These are phyloP conservation scores for Fragaria iinumae DNA, from an alignment of 306 rosid genomes.

Conservation along the genomic window DNA sequence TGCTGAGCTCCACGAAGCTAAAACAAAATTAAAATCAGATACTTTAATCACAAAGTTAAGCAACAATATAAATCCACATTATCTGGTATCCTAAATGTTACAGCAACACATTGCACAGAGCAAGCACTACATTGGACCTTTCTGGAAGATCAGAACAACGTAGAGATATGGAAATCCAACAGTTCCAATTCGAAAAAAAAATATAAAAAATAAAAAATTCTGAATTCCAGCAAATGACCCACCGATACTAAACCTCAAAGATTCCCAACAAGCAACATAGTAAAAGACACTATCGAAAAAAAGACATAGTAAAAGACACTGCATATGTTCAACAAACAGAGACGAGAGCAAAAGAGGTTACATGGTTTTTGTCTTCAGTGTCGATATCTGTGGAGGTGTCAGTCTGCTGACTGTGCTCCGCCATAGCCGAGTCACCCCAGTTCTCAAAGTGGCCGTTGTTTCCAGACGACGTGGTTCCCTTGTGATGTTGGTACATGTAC, in stretches of 20 bases:
- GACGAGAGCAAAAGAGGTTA: constrained; percentile 17
- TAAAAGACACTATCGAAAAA: neutral
- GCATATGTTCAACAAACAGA: neutral
- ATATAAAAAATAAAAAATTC: neutral
- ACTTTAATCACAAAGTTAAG: neutral
- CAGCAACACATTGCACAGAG: neutral
- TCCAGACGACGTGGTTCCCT: constrained; percentile 45
- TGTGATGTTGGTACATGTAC: constrained; percentile 38
- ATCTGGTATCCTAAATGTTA: neutral
- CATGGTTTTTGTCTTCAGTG: constrained; percentile 55
- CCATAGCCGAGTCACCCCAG: constrained; percentile 75
- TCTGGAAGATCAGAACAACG: neutral
- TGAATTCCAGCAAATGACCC: constrained; percentile 10
- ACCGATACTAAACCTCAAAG: neutral
- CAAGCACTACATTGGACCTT: neutral
- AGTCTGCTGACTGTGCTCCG: constrained; percentile 64
- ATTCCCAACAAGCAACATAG: constrained; percentile 1
- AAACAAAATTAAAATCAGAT: constrained; percentile 2
- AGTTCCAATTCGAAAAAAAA: neutral
- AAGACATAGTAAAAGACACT: neutral
- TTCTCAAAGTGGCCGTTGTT: constrained; percentile 64
- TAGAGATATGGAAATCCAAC: neutral
- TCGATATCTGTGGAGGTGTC: constrained; percentile 78
- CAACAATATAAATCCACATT: neutral
- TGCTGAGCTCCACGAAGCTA: constrained; percentile 52